Percentiles rank a stretch among this genome's conserved stretches.
These are phyloP conservation scores for Clonostachys rhizophaga DNA, from an alignment of 2,329 filamentous ascomycete species.

Conservation along the genomic window DNA sequence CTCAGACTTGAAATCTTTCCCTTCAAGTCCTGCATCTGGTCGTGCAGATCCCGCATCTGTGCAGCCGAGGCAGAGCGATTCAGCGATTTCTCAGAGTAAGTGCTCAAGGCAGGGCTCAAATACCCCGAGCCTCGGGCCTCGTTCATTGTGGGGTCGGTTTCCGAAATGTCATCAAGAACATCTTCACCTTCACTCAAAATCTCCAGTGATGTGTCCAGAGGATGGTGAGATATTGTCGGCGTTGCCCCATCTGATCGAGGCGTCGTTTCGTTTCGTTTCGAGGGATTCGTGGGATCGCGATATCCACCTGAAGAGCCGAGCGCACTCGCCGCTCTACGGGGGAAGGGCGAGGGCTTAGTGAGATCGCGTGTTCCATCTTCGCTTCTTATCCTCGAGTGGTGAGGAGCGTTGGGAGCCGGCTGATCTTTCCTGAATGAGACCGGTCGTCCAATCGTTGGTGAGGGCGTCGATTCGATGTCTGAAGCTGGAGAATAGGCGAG, in stretches of 20 bases:
- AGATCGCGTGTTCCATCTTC: slow-evolving; percentile 15
- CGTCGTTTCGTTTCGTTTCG: slow-evolving; percentile 9
- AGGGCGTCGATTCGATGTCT: slow-evolving; percentile 43
- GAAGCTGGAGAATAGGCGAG: slow-evolving; percentile 33
- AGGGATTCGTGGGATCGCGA: slow-evolving; percentile 38
- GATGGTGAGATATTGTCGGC: slow-evolving; percentile 28
- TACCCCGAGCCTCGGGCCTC: slow-evolving; percentile 26
- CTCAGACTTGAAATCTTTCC: slow-evolving; percentile 79
- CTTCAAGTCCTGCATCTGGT: slow-evolving; percentile 82
- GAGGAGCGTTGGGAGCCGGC: slow-evolving; percentile 5
- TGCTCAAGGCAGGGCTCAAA: slow-evolving; percentile 39
- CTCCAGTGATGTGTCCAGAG: slow-evolving; percentile 40
- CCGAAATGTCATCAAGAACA: slow-evolving; percentile 7
- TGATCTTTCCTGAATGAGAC: slow-evolving; percentile 13
- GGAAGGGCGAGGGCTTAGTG: slow-evolving; percentile 14
- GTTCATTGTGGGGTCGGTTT: slow-evolving; percentile 18
- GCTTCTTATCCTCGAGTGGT: slow-evolving; percentile 22
- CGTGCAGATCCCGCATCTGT: slow-evolving; percentile 68
- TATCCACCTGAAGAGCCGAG: slow-evolving; percentile 55
- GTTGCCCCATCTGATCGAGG: background rate
- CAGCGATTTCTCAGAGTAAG: slow-evolving; percentile 38
- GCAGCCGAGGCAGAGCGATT: slow-evolving; percentile 68
- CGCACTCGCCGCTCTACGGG: slow-evolving; percentile 60
- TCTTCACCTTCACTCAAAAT: slow-evolving; percentile 49
- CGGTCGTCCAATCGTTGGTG: slow-evolving; percentile 34